Evolutionary conservation across 2,329 filamentous ascomycete species (phyloP), one percentile per base, ranked within the genome.

Genomic region (Hypoxylon sp.): DNA sequence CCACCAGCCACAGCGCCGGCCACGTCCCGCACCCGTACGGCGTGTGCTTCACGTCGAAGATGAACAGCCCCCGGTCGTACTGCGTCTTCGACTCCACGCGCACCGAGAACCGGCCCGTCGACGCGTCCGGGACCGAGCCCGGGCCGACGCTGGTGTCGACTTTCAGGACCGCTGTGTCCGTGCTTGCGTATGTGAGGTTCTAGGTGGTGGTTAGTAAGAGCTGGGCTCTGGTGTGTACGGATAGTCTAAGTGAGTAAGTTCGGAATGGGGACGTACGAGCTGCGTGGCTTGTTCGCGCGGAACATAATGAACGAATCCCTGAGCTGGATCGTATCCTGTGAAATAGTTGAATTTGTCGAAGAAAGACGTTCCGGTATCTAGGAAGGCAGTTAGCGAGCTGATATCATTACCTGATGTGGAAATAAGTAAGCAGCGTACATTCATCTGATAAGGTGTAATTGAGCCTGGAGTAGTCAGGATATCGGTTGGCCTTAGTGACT

Each of bases 1-100:
- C 89, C 0, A 82, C 81, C 5, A 91, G 80, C 89, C 89, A 91
- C 9, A 92, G 81, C 0, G 89, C 84, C 1, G 87, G 87, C 89
- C 87, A 91, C 20, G 84, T 87, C 2, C 82, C 87, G 72, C 88
- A 91, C 42, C 87, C 88, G 70, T 82, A 85, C 0, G 88, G 89
- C 0, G 85, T 85, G 76, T 90, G 88, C 64, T 84, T 81, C 68
- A 91, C 80, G 72, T 91, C 87, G 71, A 91, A 91, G 71, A 91
- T 79, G 77, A 90, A 91, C n/a, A 91, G 83, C 0, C 88, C 89
- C n/a, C 74, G 77, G 71, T 87, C 76, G 76, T 89, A 91, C 45
- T 84, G 84, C 45, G 76, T 80, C 72, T 86, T 88, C 33, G 88
- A 90, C 64, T 86, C 82, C 59, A 90, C 78, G 12, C 88, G 87